Conservation (phyloP, 1,139 yeast species). For the Yamadazyma taylorii region DNA sequence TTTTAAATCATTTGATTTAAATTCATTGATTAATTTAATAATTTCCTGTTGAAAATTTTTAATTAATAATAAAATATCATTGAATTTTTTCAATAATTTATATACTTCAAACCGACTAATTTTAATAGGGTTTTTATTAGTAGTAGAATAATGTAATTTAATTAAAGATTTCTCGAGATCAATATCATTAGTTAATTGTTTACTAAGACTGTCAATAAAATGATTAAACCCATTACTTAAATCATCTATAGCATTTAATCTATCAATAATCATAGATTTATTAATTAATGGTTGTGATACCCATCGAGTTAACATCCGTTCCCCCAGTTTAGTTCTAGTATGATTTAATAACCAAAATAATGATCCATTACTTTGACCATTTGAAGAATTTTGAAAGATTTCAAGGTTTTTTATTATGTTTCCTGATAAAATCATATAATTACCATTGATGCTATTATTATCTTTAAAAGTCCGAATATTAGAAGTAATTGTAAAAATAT, state of each 20-base stretch:
- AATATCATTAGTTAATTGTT: conserved; percentile 33
- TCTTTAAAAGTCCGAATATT: conserved; percentile 51
- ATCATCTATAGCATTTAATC: conserved; percentile 67
- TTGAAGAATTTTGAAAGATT: conserved; percentile 65
- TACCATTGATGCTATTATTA: conserved; percentile 25
- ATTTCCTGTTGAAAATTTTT: conserved; percentile 26
- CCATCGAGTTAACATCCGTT: conserved; percentile 69
- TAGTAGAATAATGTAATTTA: conserved; percentile 61
- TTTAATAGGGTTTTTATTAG: conserved; percentile 26
- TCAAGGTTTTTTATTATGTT: conserved; percentile 72
- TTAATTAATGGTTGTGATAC: conserved; percentile 66
- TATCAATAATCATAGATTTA: conserved; percentile 49
- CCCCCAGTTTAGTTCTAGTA: conserved; percentile 77
- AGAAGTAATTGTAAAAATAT: conserved; percentile 51
- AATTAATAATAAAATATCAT: conserved; percentile 34
- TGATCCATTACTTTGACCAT: conserved; percentile 60
- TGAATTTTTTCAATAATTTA: conserved; percentile 51
- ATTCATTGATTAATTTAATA: conserved; percentile 6
- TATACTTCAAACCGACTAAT: conserved; percentile 69
- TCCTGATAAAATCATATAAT: conserved; percentile 66
- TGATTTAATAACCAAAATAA: conserved; percentile 78
- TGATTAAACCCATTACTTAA: conserved; percentile 46
- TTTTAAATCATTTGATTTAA: conserved; percentile 27
- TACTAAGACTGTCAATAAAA: conserved; percentile 53
- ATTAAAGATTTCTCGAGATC: conserved; percentile 72